Evolutionary conservation across 2,329 filamentous ascomycete genomes (phyloP), one percentile per base, ranked within the genome.

Genomic region (Lojkania enalia): DNA sequence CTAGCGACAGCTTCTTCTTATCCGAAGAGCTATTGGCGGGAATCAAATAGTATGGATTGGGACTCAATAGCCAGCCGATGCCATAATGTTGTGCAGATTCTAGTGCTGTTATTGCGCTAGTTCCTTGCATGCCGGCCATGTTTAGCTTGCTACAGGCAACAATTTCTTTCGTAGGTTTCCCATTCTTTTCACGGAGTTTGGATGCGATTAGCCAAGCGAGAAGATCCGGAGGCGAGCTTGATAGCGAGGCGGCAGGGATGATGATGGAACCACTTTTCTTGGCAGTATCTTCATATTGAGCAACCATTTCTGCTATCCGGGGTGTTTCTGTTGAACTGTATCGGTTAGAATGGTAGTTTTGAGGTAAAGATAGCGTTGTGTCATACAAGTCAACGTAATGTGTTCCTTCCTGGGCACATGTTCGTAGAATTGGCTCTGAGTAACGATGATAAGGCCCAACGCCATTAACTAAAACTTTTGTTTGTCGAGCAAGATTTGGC

Each of bases 341-440:
- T n/a, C 3, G 12, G 36, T 45, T 29, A 40, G 36, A 9, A 11
- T 33, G 7, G 7, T 33, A 15, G 16, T 33, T 27, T 27, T n/a
- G 23, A 27, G n/a, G 7, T 27, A 7, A n/a, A 27, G 30, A 15
- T 9, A 12, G 16, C 23, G 16, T 5, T 6, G 3, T 5, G 16
- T 23, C 41, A 3, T 44, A 38, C 41, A 44, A 46, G 19, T 52
- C 46, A 11, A 52, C 14, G 20, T 49, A 52, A 23, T 52, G 42
- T 11, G 44, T 45, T 11, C 49, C 43, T 20, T 42, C 29, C 1
- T 20, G 12, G 13, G 46, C 49, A 25, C 49, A 52, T 9, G 39
- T 46, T 42, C 42, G 43, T 11, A 52, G 13, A 1, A 49, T 37
- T 12, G 37, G 37, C 7, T 40, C 43, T 3, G 43, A 45, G 20